Percentiles rank a stretch among this genome's conserved stretches.
Conservation (phyloP, 495 filamentous ascomycete species). For the Penicillium dipodomyicola region DNA sequence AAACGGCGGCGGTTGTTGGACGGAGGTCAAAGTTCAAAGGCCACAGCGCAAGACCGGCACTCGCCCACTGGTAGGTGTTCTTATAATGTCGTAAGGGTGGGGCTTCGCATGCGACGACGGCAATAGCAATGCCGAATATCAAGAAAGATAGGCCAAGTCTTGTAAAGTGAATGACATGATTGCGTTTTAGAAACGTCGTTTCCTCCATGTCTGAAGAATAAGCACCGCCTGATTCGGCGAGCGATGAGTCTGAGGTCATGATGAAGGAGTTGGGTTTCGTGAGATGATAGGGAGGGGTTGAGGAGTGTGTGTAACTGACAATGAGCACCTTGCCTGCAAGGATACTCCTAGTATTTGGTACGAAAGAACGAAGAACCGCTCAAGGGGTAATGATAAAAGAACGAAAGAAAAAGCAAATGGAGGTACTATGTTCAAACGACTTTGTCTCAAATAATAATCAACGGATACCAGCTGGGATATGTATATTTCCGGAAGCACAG, state of each 20-base stretch:
- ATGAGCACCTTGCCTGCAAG: conserved; percentile 25
- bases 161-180: conserved; percentile 35
- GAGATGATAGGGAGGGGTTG: background rate
- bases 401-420: conserved; percentile 19
- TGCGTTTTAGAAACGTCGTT: conserved; percentile 38
- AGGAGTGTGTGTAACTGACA: conserved; percentile 8
- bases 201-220: conserved; percentile 39
- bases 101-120: conserved; percentile 43
- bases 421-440: conserved; percentile 11
- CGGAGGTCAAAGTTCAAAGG: conserved; percentile 49
- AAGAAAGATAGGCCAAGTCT: conserved; percentile 39
- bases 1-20: conserved; percentile 42
- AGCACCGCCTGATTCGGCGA: conserved; percentile 29
- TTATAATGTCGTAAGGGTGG: conserved; percentile 43
- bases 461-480: conserved; percentile 18
- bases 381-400: conserved; percentile 6
- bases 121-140: conserved; percentile 33
- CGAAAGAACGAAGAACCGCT: conserved; percentile 14
- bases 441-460: conserved; percentile 7
- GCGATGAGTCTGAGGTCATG: conserved; percentile 32
- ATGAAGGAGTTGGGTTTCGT: conserved; percentile 5
- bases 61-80: conserved; percentile 33
- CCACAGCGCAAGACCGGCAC: conserved; percentile 48
- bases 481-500: conserved; percentile 11
- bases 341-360: conserved; percentile 9